phyloP scores from a whole-genome alignment of 2,329 filamentous ascomycete genomes.

The Beauveria medogensis region DNA sequence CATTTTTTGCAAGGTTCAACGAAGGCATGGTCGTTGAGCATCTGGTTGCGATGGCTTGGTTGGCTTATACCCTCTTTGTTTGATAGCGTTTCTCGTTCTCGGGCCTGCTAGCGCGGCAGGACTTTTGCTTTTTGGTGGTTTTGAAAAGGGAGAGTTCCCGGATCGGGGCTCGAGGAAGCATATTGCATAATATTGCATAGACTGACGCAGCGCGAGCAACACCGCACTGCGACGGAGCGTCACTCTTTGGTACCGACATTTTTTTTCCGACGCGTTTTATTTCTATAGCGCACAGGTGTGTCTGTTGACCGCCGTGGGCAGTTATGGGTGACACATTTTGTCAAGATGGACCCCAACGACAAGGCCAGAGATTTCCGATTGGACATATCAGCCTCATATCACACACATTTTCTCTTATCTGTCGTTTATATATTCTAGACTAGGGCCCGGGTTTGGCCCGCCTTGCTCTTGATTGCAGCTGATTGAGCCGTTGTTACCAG shows the following conservation, averaged over 20 bases:
- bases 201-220: conserved; percentile 13
- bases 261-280: neutral
- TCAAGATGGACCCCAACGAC: conserved; percentile 16
- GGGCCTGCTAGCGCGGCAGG: conserved; percentile 8
- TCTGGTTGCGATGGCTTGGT: conserved; percentile 12
- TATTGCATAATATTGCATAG: conserved; percentile 3
- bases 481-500: conserved; percentile 20
- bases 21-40: conserved; percentile 12
- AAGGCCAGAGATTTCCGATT: conserved; percentile 17
- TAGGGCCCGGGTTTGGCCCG: conserved; percentile 22
- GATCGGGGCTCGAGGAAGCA: neutral
- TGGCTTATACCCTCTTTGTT: conserved; percentile 13
- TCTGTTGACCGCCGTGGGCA: neutral
- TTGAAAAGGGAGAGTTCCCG: neutral
- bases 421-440: conserved; percentile 27
- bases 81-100: conserved; percentile 10
- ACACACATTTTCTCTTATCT: conserved; percentile 18
- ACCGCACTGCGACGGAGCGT: conserved; percentile 12
- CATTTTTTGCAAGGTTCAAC: conserved; percentile 8
- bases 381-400: conserved; percentile 27
- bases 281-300: neutral
- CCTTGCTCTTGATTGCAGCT: conserved; percentile 17
- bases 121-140: neutral
- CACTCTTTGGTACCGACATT: conserved; percentile 12
- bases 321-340: neutral